These are phyloP conservation scores for Apostasia ramifera DNA, from an alignment of 106 monocot species.

Conservation along the genomic window DNA sequence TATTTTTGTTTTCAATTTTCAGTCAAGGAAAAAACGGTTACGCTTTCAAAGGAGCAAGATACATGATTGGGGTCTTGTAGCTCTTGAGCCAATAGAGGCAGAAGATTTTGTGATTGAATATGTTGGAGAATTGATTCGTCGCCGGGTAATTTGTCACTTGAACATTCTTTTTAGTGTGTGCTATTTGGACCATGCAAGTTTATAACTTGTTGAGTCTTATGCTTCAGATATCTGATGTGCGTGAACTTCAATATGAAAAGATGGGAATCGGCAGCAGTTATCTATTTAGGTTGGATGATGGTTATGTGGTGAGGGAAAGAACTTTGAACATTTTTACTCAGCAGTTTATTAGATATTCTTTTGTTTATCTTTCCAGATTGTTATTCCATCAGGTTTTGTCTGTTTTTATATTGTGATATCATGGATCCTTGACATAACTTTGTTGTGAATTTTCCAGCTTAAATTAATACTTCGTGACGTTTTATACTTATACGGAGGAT, in stretches of 20 bases:
- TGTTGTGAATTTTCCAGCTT: no score
- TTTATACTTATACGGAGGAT: no score
- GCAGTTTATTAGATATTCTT: background rate
- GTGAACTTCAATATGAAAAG: conserved; percentile 84
- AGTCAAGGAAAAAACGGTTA: conserved; percentile 86
- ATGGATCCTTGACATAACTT: no score
- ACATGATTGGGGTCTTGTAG: conserved; percentile 98
- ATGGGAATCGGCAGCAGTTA: conserved; percentile 99
- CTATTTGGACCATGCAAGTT: conserved; percentile 3
- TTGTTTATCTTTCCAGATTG: no score
- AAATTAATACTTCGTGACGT: no score
- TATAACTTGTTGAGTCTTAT: background rate
- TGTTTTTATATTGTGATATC: no score
- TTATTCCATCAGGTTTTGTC: no score
- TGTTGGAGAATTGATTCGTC: conserved; percentile 89
- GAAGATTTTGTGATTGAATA: conserved; percentile 99
- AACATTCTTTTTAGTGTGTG: background rate
- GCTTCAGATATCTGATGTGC: conserved; percentile 85
- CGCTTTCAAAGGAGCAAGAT: conserved; percentile 99
- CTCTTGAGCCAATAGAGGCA: conserved; percentile 94
- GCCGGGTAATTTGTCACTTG: conserved; percentile 35
- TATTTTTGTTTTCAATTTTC: conserved; percentile 13
- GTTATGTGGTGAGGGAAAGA: conserved; percentile 66
- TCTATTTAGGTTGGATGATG: conserved; percentile 97
- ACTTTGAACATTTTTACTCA: background rate